phyloP scores from a whole-genome alignment of 1,284 basidiomycete species.

The Ustilago shanxiensis region DNA sequence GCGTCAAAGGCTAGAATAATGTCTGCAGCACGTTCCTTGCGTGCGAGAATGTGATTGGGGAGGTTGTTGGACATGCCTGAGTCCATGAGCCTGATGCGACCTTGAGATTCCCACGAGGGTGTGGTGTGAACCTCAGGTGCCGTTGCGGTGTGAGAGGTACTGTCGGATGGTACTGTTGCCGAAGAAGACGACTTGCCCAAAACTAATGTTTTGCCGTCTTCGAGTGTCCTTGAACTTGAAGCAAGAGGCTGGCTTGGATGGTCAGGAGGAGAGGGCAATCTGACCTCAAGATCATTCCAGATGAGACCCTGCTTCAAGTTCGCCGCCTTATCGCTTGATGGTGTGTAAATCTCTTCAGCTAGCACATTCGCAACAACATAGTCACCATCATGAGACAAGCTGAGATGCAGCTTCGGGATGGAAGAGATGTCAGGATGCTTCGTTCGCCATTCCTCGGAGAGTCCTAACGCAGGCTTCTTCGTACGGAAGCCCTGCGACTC shows the following conservation, averaged over 20 bases:
- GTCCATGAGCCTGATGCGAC: constrained; percentile 64
- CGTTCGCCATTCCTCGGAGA: constrained; percentile 44
- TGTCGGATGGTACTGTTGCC: not conserved
- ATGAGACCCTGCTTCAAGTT: not conserved
- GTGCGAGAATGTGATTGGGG: constrained; percentile 64
- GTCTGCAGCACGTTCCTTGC: constrained; percentile 54
- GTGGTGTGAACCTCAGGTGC: not conserved
- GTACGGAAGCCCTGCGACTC: constrained; percentile 28
- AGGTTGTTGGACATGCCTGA: constrained; percentile 67
- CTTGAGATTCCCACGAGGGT: constrained; percentile 48
- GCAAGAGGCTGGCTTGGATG: not conserved
- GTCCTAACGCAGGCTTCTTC: constrained; percentile 36
- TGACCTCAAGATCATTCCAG: constrained; percentile 16
- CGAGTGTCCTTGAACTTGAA: not conserved
- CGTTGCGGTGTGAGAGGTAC: not conserved
- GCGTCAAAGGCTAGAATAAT: constrained; percentile 67
- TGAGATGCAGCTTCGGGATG: constrained; percentile 74
- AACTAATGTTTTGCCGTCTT: constrained; percentile 8
- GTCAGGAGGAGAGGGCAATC: not conserved
- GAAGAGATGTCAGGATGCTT: constrained; percentile 47
- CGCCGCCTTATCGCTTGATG: not conserved
- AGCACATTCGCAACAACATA: constrained; percentile 83
- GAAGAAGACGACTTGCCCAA: not conserved
- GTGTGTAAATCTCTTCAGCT: constrained; percentile 64
- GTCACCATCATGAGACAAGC: constrained; percentile 86